Conservation (phyloP, 306 rosid species). For the Carpinus viminea region DNA sequence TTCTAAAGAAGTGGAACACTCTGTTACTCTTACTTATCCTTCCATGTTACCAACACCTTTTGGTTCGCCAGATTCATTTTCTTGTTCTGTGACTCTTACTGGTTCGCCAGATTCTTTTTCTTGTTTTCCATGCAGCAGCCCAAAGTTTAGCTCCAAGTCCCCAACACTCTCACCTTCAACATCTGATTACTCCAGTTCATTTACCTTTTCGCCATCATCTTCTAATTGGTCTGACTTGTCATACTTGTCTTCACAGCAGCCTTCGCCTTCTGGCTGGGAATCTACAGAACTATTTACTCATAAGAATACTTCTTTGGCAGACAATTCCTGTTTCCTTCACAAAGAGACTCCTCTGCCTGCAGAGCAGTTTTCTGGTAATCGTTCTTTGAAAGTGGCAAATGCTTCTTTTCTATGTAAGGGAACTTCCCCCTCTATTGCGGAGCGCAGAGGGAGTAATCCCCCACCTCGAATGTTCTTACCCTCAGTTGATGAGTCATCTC, state of each 20-base stretch:
- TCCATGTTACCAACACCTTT: slow-evolving; percentile 38
- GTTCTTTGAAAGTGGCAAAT: slow-evolving; percentile 26
- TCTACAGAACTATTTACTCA: slow-evolving; percentile 46
- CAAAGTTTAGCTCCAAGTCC: slow-evolving; percentile 59
- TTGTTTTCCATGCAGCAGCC: slow-evolving; percentile 48
- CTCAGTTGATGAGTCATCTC: slow-evolving; percentile 51
- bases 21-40: slow-evolving; percentile 36
- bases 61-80: slow-evolving; percentile 56
- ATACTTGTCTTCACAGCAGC: slow-evolving; percentile 61
- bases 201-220: slow-evolving; percentile 80
- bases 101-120: slow-evolving; percentile 58
- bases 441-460: slow-evolving; percentile 87
- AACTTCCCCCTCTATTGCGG: slow-evolving; percentile 67
- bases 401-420: slow-evolving; percentile 40
- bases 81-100: slow-evolving; percentile 44
- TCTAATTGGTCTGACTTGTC: slow-evolving; percentile 89
- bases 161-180: slow-evolving; percentile 76
- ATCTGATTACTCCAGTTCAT: slow-evolving; percentile 78
- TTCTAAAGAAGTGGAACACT: slow-evolving; percentile 32
- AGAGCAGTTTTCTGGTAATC: slow-evolving; percentile 40
- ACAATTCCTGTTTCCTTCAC: slow-evolving; percentile 33
- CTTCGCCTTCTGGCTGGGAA: slow-evolving; percentile 76
- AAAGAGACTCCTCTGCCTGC: slow-evolving; percentile 46
- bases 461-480: slow-evolving; percentile 80
- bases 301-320: slow-evolving; percentile 47